Conservation (phyloP, 129 eudicot species). For the Tagetes erecta region DNA sequence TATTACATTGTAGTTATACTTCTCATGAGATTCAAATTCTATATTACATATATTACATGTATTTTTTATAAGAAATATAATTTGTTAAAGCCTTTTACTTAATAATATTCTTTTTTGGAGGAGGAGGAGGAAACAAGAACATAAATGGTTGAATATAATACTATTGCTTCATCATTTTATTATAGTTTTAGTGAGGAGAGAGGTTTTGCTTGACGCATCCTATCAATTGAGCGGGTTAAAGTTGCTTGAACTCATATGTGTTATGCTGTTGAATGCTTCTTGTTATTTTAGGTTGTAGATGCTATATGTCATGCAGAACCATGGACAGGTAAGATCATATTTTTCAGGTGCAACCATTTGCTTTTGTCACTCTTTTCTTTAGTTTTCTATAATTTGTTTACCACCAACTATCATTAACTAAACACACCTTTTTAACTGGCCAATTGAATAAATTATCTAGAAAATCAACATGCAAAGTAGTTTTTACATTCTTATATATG, state of each 20-base stretch:
- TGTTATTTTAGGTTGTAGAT: constrained; percentile 43
- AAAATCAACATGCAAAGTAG: not conserved
- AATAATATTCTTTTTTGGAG: not conserved
- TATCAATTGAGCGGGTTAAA: not conserved
- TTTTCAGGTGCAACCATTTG: constrained; percentile 38
- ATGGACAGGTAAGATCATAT: constrained; percentile 60
- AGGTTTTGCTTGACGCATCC: not conserved
- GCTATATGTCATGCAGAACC: constrained; percentile 42
- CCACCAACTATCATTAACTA: not conserved
- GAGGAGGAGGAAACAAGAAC: not conserved
- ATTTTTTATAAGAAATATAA: no score
- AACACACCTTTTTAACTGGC: not conserved
- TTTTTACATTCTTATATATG: not conserved
- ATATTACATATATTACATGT: no score
- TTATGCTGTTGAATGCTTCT: not conserved
- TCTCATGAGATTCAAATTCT: no score
- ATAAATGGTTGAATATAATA: not conserved
- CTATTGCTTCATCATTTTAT: not conserved
- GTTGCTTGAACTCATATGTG: not conserved
- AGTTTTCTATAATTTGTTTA: not conserved
- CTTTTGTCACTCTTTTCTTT: constrained; percentile 10
- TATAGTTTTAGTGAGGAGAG: constrained; percentile 9
- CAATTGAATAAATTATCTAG: not conserved
- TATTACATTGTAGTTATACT: no score
- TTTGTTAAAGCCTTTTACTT: no score